Conservation (phyloP, 148 eudicot species). For the Selenicereus undatus region DNA sequence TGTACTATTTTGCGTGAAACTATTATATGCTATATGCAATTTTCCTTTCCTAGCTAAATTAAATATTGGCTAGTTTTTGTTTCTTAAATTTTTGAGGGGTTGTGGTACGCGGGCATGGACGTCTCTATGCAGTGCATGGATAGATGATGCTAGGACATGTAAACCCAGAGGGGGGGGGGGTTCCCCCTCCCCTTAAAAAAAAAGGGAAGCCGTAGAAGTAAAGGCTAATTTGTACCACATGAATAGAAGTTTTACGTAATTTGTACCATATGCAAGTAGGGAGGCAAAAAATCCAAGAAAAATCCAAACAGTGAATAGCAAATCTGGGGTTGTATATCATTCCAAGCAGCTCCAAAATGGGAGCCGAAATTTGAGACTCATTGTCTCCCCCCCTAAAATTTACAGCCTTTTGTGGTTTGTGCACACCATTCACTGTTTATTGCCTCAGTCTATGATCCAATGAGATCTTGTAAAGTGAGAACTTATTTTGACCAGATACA, state of each 20-base stretch:
- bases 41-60: too few relatives aligned
- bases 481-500: not conserved
- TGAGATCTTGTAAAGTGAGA: not conserved
- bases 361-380: slow-evolving; percentile 20
- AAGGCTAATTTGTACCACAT: too few relatives aligned
- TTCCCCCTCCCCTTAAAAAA: too few relatives aligned
- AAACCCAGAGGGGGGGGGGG: not conserved
- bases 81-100: not conserved
- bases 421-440: slow-evolving; percentile 9
- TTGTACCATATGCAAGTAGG: not conserved
- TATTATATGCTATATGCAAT: too few relatives aligned
- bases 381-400: not conserved
- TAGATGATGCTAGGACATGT: not conserved
- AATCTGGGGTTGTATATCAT: slow-evolving; percentile 13
- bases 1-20: too few relatives aligned
- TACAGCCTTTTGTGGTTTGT: not conserved
- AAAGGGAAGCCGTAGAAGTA: not conserved
- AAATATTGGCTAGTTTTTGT: not conserved
- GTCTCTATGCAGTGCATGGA: not conserved
- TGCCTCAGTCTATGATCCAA: not conserved
- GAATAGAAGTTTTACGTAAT: too few relatives aligned
- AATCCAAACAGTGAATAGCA: slow-evolving; percentile 11
- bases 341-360: not conserved
- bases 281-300: not conserved
- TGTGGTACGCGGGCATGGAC: too few relatives aligned